Evolutionary conservation across 176 grass and related monocot species (phyloP), one percentile per base, ranked within the genome.

Genomic region (Melocanna baccifera): DNA sequence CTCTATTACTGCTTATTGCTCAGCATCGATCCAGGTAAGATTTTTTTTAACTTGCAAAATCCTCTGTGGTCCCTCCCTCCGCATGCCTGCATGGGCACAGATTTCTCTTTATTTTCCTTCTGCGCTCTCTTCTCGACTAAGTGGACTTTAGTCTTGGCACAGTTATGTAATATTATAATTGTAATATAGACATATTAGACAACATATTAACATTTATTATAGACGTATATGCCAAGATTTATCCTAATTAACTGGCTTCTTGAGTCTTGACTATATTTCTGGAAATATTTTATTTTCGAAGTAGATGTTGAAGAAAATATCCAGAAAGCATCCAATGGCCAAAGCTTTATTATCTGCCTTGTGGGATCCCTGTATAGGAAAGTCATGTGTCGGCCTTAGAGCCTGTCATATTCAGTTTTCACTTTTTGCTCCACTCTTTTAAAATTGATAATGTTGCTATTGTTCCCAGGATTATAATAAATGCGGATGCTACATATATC

Each of bases 21-120:
- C 97, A 99, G 75, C 88, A 99, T 62, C 91, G 90, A 51, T 99
- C 97, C 75, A 99, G 87, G 97, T 99, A 96, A 80, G 89, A 16
- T 77, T 68, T 73, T 86, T 13, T 80, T 42, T 41, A 67, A 53
- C 18, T 76, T 69, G 45, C 32, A 36, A 83, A 71, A 74, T 74
- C 55, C 16, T 73, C 5, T 73, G 25, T 51, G 26, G 26, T 30
- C 9, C 70, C 6, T 32, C 25, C 28, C 62, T 37, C 64, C 32
- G 5, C 32, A 67, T 20, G 15, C 32, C 7, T 12, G 14, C 62
- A 3, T 67, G 64, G 32, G 30, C 62, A 36, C 28, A 32, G 13
- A 30, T 63, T 63, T 63, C 10, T 59, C 9, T 68, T 30, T 40
- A 73, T 80, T 86, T 73, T 47, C 32, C 30, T 64, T 79, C 12